Evolutionary conservation across 129 eudicot genomes (phyloP).

Genomic region (Helichrysum umbraculigerum): DNA sequence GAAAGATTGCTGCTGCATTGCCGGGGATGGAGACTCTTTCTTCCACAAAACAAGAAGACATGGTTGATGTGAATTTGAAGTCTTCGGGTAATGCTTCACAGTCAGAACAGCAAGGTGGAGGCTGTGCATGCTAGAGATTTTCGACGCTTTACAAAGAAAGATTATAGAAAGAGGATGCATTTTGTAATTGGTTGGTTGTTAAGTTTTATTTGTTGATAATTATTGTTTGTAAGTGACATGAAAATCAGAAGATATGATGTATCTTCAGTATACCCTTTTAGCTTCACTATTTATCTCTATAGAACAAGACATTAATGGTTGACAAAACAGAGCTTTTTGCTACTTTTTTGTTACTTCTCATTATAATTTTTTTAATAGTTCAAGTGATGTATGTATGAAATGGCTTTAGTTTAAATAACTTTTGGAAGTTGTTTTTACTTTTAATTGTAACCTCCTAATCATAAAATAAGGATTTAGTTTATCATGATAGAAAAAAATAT

Average conservation of each 20-base stretch:
- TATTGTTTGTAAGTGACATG: conserved; percentile 28
- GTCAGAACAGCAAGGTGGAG: conserved; percentile 80
- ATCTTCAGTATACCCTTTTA: conserved; percentile 28
- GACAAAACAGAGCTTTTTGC: conserved; percentile 16
- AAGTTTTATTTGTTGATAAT: conserved; percentile 33
- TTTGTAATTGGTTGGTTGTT: conserved; percentile 28
- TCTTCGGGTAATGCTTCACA: conserved; percentile 54
- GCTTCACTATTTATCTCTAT: conserved; percentile 2
- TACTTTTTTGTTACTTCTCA: conserved; percentile 1
- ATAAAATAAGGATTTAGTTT: too few relatives aligned
- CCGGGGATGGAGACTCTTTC: conserved; percentile 92
- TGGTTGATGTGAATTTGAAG: conserved; percentile 91
- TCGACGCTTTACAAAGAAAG: conserved; percentile 1
- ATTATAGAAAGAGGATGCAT: not conserved
- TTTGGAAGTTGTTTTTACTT: too few relatives aligned
- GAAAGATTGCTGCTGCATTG: conserved; percentile 87
- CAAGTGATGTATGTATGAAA: not conserved
- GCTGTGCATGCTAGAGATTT: conserved; percentile 66
- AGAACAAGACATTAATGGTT: conserved; percentile 20
- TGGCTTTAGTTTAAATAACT: not conserved
- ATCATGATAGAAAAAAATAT: not conserved
- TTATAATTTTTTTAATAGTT: not conserved
- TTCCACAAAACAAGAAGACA: conserved; percentile 80
- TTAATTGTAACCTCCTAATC: too few relatives aligned
- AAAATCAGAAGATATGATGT: conserved; percentile 30